Evolutionary conservation across 2,329 filamentous ascomycete genomes (phyloP), one percentile per base, ranked within the genome.

Genomic region (Dothidotthia symphoricarpi): DNA sequence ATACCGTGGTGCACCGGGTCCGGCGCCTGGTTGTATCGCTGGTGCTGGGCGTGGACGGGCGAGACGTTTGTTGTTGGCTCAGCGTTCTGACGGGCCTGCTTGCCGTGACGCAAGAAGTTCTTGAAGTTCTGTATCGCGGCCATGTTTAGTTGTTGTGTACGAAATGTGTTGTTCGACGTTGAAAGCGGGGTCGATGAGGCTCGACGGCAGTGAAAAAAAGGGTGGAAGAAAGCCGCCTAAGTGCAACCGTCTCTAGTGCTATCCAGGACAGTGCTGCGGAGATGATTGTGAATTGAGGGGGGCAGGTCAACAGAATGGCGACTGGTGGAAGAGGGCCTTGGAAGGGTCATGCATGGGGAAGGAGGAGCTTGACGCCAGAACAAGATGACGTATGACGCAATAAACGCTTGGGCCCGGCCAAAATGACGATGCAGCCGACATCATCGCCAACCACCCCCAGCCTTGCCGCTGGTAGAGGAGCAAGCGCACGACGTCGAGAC

Each of bases 41-140:
- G 77, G 37, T 77, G 78, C 57, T 56, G 54, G 41, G 81, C 82
- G 65, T 85, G 80, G 43, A 85, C 75, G 40, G 77, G 72, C 36
- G 81, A 81, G 47, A 83, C 74, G 57, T 78, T 76, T 44, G 79
- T 82, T 52, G 76, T 84, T 53, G 78, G 75, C 63, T 81, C 78
- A 43, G 74, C 78, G 39, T 81, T 76, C 52, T 79, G 77, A 53
- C 88, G 86, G 56, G 89, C 91, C 76, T 95, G 89, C 75, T 96
- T 96, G 71, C 91, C 91, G 76, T 96, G 91, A 53, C 91, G 87
- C 71, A 97, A 93, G 71, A 97, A 94, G 71, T 96, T 96, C 73
- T 97, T 96, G 59, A 96, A 81, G 66, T 93, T 93, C 74, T 96
- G 91, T 73, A 96, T 95, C 31, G 80, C 80, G 58, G 77, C 81